Base-by-base conservation (phyloP, 2,329 filamentous ascomycete genomes). In the Purpureocillium lavendulum region DNA sequence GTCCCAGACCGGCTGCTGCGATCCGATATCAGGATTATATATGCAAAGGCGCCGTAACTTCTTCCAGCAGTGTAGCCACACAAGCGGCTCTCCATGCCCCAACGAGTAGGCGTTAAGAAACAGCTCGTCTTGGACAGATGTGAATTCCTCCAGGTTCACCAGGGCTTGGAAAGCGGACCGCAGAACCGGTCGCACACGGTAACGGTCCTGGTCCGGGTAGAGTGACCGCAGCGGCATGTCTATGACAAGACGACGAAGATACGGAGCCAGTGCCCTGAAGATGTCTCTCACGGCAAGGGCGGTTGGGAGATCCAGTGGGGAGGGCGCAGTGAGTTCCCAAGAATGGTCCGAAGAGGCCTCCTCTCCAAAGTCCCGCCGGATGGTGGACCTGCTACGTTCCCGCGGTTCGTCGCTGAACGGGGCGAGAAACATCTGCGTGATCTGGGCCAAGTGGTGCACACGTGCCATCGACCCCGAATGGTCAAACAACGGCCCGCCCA, bases 131-230 rank as follows among this genome's bases (percentile, higher is more conserved):
- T 41, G 38, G 6, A 53, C 30, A 16, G 50, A 52, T 16, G 48
- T 39, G 6, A 54, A 40, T 9, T 54, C 52, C 37, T 54, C 50
- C 1, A 55, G 1, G 3, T 54, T 46, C 3, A 42, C 39, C 1
- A 55, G 32, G 1, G 49, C 40, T 14, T 49, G 42, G 2, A 55
- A 53, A 0, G 40, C 52, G 0, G 36, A 30, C 14, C 50, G 45
- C 1, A 54, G 38, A 2, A 45, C 10, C 2, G 36, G 34, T 2
- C 41, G 18, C 2, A 48, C 18, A 7, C 38, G 35, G 0, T 36
- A 12, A 0, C 14, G 2, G 14, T 51, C 38, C 1, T 45, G 2
- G 2, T 13, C 8, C 8, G 46, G 44, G 1, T 24, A 13, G 0
- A 52, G 29, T 4, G 21, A 36, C 2, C 45, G 40, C 3, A 54